Conservation (phyloP, 2,329 filamentous ascomycete species). For the Ceratocystis alfenasii region DNA sequence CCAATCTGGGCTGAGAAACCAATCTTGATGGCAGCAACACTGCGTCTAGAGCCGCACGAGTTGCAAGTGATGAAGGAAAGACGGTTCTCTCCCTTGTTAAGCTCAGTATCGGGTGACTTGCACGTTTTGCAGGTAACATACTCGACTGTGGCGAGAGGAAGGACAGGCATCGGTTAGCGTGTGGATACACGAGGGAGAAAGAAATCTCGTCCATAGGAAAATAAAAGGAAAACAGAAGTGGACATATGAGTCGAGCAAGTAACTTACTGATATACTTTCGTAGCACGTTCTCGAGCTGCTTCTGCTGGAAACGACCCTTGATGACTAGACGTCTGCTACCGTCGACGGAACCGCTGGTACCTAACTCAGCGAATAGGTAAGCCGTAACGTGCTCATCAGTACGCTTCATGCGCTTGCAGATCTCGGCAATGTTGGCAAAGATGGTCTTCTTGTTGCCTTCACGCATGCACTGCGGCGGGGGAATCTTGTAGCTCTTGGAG, state of each 20-base stretch:
- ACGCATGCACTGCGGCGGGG: slow-evolving; percentile 92
- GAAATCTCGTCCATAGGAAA: background rate
- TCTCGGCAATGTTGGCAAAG: slow-evolving; percentile 97
- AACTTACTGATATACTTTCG: slow-evolving; percentile 82
- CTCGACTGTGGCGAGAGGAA: slow-evolving; percentile 49
- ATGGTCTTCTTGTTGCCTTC: slow-evolving; percentile 99
- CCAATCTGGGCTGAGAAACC: slow-evolving; percentile 99
- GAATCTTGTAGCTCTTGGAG: slow-evolving; percentile 96
- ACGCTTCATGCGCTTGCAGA: slow-evolving; percentile 98
- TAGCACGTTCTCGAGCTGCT: slow-evolving; percentile 95
- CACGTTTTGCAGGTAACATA: slow-evolving; percentile 99
- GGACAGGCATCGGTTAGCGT: background rate
- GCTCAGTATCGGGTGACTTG: slow-evolving; percentile 82
- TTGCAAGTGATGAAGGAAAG: slow-evolving; percentile 97
- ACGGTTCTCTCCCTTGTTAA: slow-evolving; percentile 98
- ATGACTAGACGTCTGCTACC: slow-evolving; percentile 88
- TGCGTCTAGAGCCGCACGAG: slow-evolving; percentile 68
- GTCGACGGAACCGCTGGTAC: slow-evolving; percentile 91
- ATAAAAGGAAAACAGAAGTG: background rate
- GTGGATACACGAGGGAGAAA: background rate
- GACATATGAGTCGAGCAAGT: background rate
- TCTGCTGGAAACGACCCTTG: slow-evolving; percentile 99
- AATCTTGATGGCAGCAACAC: slow-evolving; percentile 96
- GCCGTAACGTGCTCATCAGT: slow-evolving; percentile 95
- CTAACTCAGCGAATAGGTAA: slow-evolving; percentile 95